These are phyloP conservation scores for Microcos paniculata DNA, from an alignment of 345 rosid genomes.

Conservation along the genomic window DNA sequence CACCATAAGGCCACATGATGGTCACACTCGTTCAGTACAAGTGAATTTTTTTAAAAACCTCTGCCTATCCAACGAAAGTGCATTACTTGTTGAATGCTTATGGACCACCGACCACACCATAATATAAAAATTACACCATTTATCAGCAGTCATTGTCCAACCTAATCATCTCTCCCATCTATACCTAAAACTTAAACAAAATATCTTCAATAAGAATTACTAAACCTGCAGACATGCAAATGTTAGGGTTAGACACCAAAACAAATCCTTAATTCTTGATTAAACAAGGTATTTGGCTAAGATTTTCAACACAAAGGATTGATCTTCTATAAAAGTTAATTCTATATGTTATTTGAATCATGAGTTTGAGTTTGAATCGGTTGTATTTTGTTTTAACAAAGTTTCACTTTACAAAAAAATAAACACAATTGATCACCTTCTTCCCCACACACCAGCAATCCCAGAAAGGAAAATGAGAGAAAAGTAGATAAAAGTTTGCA, in stretches of 20 bases:
- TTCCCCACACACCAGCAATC: background rate
- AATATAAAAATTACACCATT: background rate
- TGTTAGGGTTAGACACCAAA: background rate
- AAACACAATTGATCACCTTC: background rate
- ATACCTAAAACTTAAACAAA: background rate
- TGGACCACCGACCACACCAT: conserved; percentile 4
- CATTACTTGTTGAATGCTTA: background rate
- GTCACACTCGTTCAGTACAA: background rate
- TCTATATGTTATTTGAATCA: background rate
- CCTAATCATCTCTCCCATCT: conserved; percentile 2
- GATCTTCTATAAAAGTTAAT: background rate
- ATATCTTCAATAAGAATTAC: background rate
- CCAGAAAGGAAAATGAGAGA: too few species aligned
- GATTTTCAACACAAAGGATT: background rate
- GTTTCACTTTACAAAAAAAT: background rate
- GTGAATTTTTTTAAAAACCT: background rate
- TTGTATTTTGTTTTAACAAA: background rate
- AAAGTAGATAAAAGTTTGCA: background rate
- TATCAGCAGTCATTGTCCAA: background rate
- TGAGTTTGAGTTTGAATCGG: background rate
- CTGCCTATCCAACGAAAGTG: background rate
- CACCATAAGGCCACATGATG: background rate
- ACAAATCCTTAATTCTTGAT: background rate
- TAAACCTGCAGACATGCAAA: background rate
- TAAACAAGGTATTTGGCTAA: background rate